phyloP scores from a whole-genome alignment of 352 stramenopile species.

The Plasmopara muralis region DNA sequence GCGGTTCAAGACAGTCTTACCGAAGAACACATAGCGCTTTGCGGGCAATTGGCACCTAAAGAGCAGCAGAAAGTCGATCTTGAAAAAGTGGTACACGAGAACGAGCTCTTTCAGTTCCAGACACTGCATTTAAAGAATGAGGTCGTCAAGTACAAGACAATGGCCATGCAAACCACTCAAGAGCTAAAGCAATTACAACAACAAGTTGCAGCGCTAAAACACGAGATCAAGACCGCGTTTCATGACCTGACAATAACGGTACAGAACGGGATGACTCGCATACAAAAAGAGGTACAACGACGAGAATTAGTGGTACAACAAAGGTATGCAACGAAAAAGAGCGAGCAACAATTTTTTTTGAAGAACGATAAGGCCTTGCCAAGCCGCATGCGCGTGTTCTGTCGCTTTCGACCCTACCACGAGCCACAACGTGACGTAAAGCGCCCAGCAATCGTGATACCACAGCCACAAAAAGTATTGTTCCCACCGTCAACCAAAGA shows the following conservation, averaged over 20 bases:
- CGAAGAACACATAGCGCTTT: slow-evolving; percentile 59
- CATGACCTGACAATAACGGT: slow-evolving; percentile 29
- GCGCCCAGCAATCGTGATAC: slow-evolving; percentile 48
- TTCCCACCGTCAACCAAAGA: slow-evolving; percentile 87
- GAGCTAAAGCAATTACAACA: slow-evolving; percentile 30
- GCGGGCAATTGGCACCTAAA: slow-evolving; percentile 40
- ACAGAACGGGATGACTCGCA: slow-evolving; percentile 32
- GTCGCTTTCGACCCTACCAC: slow-evolving; percentile 63
- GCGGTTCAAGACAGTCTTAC: slow-evolving; percentile 59
- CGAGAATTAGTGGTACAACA: slow-evolving; percentile 60
- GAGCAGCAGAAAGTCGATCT: slow-evolving; percentile 45
- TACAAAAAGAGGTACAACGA: slow-evolving; percentile 36
- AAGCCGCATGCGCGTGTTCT: slow-evolving; percentile 92
- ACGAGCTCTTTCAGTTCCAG: slow-evolving; percentile 56
- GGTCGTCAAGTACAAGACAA: slow-evolving; percentile 35
- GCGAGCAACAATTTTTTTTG: slow-evolving; percentile 66
- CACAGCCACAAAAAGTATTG: slow-evolving; percentile 87
- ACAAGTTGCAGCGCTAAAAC: slow-evolving; percentile 37
- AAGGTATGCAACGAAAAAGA: slow-evolving; percentile 65
- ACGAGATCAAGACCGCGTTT: slow-evolving; percentile 32
- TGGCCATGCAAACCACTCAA: slow-evolving; percentile 22
- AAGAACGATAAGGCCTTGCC: slow-evolving; percentile 90
- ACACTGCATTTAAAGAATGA: slow-evolving; percentile 35
- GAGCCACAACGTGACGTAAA: slow-evolving; percentile 3
- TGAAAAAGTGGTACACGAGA: slow-evolving; percentile 48